These are phyloP conservation scores for Vaccinium myrtillus DNA, from an alignment of 148 eudicot genomes.

Conservation along the genomic window DNA sequence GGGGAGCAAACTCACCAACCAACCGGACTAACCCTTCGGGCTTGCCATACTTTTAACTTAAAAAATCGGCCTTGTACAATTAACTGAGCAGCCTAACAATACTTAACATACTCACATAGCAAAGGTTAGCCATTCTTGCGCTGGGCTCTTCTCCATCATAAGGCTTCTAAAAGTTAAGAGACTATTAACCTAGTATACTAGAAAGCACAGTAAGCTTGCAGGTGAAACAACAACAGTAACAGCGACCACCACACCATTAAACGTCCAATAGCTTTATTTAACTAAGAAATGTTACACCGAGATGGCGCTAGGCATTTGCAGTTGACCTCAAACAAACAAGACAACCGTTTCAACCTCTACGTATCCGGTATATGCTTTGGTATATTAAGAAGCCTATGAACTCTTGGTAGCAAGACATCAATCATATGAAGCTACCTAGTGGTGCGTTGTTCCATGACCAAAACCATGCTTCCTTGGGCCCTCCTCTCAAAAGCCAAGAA, in stretches of 20 bases:
- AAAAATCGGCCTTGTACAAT: too few relatives aligned
- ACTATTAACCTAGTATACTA: neutral
- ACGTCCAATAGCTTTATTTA: neutral
- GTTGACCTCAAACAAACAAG: neutral
- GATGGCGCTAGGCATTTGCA: neutral
- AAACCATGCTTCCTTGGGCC: neutral
- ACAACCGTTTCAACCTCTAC: neutral
- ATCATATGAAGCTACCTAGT: neutral
- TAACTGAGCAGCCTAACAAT: neutral
- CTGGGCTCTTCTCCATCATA: neutral
- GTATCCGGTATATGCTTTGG: neutral
- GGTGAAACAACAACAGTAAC: neutral
- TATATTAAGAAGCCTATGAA: neutral
- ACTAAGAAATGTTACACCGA: neutral
- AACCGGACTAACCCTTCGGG: too few relatives aligned
- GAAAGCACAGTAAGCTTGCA: too few relatives aligned
- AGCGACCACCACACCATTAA: neutral
- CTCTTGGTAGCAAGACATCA: neutral
- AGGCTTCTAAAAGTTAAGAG: neutral
- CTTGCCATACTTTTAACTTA: too few relatives aligned
- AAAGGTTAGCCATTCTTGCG: neutral
- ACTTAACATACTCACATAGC: neutral
- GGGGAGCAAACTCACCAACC: too few relatives aligned
- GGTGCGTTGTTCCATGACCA: neutral
- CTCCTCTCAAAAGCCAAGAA: conserved; percentile 36